phyloP scores from a whole-genome alignment of 108 stramenopile species.

The Nitzschia putrida region DNA sequence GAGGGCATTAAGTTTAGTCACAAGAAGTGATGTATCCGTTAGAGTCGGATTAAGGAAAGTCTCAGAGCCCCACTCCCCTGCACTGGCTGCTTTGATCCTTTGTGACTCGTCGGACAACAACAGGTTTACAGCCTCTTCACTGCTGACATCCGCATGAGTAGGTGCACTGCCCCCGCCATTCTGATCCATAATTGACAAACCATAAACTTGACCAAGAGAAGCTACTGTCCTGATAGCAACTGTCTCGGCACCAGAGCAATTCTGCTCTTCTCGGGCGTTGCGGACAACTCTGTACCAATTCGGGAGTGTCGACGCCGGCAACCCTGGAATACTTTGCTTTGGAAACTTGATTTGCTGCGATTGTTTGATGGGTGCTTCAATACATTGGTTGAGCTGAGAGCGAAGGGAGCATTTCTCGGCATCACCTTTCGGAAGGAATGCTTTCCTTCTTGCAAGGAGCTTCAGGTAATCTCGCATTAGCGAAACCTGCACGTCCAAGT shows the following conservation, averaged over 20 bases:
- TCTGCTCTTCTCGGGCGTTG: constrained; percentile 17
- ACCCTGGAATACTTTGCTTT: constrained; percentile 30
- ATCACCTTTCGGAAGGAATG: constrained; percentile 15
- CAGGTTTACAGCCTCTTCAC: constrained; percentile 1
- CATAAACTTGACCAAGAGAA: constrained; percentile 53
- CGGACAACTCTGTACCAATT: constrained; percentile 44
- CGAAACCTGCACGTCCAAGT: constrained; percentile 14
- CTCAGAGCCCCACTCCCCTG: constrained; percentile 83
- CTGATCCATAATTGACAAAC: constrained; percentile 57
- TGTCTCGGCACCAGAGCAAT: constrained; percentile 23
- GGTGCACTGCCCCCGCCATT: neutral
- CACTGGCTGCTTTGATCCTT: constrained; percentile 58
- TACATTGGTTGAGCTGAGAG: constrained; percentile 22
- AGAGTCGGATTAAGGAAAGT: constrained; percentile 60
- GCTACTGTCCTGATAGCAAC: constrained; percentile 52
- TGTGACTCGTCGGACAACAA: constrained; percentile 38
- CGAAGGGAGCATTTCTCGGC: neutral
- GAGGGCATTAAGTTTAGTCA: constrained; percentile 68
- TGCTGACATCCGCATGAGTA: constrained; percentile 20
- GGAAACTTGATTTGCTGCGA: constrained; percentile 59
- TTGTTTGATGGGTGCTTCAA: constrained; percentile 57
- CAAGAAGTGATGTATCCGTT: constrained; percentile 56
- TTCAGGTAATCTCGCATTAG: constrained; percentile 30
- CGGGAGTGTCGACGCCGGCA: constrained; percentile 29
- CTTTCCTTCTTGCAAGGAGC: constrained; percentile 39